Evolutionary conservation across 148 eudicot species (phyloP).

Genomic region (Chenopodium suecicum): DNA sequence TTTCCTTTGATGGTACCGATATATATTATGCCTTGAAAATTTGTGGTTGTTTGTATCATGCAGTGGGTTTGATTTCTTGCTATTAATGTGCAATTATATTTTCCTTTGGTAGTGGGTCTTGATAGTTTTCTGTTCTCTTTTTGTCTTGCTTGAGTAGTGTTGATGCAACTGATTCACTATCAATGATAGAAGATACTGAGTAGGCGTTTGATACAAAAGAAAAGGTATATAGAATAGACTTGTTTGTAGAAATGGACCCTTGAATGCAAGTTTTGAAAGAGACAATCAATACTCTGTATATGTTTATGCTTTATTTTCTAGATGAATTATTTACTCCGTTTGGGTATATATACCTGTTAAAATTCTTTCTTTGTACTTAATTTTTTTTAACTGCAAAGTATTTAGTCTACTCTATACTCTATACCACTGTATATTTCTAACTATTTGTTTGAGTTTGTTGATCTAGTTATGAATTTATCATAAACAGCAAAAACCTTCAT

Average conservation of each 20-base stretch:
- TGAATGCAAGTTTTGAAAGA: too few relatives aligned
- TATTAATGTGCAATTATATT: neutral
- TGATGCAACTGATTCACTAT: conserved; percentile 65
- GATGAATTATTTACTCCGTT: neutral
- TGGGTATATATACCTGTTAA: neutral
- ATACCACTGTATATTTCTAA: neutral
- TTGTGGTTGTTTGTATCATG: neutral
- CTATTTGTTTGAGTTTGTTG: neutral
- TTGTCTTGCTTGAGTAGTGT: conserved; percentile 47
- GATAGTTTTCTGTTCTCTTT: neutral
- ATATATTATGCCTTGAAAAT: neutral
- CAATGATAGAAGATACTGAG: conserved; percentile 78
- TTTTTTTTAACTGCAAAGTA: neutral
- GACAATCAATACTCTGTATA: neutral
- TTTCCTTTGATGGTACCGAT: neutral
- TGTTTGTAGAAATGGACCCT: neutral
- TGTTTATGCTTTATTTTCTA: neutral
- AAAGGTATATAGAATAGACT: conserved; percentile 40
- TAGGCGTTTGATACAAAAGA: conserved; percentile 68
- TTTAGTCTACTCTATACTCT: neutral
- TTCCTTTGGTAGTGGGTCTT: neutral
- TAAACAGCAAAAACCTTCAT: conserved; percentile 85
- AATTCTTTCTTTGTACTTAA: neutral
- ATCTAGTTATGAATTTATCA: neutral
- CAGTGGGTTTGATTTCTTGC: neutral